Conservation (phyloP, 192 early-diverging fungal species). For the Coemansia sp. region DNA sequence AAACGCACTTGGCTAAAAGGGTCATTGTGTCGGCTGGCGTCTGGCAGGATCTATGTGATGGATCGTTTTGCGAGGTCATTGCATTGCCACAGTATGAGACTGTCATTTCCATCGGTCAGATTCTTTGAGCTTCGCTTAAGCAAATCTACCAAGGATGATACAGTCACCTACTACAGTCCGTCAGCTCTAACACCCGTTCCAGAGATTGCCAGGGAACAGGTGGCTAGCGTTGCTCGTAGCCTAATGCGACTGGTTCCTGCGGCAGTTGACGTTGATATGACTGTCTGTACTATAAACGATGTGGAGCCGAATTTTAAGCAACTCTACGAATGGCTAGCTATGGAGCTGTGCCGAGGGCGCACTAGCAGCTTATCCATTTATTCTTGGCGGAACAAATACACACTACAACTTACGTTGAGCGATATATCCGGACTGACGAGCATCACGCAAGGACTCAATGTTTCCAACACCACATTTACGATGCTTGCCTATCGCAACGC, state of each 20-base stretch:
- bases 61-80: not conserved
- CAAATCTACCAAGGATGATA: not conserved
- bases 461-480: not conserved
- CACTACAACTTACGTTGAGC: not conserved
- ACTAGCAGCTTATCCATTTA: not conserved
- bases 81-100: not conserved
- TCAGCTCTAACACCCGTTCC: not conserved
- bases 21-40: not conserved
- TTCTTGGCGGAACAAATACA: not conserved
- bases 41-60: not conserved
- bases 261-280: not conserved
- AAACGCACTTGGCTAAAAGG: not conserved
- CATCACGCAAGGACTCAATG: not conserved
- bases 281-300: not conserved
- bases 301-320: not conserved
- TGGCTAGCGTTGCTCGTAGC: not conserved
- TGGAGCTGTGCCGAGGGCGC: not conserved
- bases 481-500: slow-evolving; percentile 2
- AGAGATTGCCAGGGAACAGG: not conserved
- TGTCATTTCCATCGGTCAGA: not conserved
- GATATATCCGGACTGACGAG: not conserved
- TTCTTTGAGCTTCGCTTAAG: not conserved
- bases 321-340: not conserved
- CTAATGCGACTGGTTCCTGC: not conserved
- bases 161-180: not conserved